Evolutionary conservation across 2,329 filamentous ascomycete species (phyloP).

Genomic region (Cadophora gregata): DNA sequence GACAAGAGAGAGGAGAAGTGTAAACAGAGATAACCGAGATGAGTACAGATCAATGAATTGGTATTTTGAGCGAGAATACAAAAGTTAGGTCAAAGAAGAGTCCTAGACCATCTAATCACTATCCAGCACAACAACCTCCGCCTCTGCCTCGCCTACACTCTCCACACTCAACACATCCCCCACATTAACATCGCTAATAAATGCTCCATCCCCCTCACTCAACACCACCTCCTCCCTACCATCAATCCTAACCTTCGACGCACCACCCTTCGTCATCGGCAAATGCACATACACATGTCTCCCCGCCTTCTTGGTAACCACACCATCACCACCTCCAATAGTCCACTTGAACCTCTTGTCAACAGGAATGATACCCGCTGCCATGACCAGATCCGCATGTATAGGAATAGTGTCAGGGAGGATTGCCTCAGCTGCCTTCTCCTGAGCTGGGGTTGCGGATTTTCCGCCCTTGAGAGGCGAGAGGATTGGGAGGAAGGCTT

Average conservation of each 20-base stretch:
- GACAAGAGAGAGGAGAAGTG: not conserved
- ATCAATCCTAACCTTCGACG: slow-evolving; percentile 72
- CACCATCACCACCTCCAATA: slow-evolving; percentile 59
- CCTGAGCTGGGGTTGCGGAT: slow-evolving; percentile 65
- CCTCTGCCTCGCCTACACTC: slow-evolving; percentile 70
- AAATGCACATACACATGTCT: slow-evolving; percentile 82
- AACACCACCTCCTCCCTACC: slow-evolving; percentile 70
- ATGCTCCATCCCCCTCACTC: slow-evolving; percentile 81
- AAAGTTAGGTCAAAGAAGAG: not conserved
- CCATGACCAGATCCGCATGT: slow-evolving; percentile 85
- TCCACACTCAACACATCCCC: slow-evolving; percentile 70
- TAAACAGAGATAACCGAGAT: not conserved
- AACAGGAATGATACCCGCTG: slow-evolving; percentile 73
- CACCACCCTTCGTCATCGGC: slow-evolving; percentile 78
- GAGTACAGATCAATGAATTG: not conserved
- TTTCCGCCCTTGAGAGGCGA: slow-evolving; percentile 73
- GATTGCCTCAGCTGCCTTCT: slow-evolving; percentile 66
- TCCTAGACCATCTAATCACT: slow-evolving; percentile 35
- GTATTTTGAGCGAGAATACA: not conserved
- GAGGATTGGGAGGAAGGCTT: slow-evolving; percentile 75
- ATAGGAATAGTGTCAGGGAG: slow-evolving; percentile 77
- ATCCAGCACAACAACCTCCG: slow-evolving; percentile 53
- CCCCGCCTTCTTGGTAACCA: slow-evolving; percentile 57
- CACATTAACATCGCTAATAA: slow-evolving; percentile 67
- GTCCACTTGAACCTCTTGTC: slow-evolving; percentile 72